These are phyloP conservation scores for Capronia americana DNA, from an alignment of 2,329 filamentous ascomycete genomes.

Conservation along the genomic window DNA sequence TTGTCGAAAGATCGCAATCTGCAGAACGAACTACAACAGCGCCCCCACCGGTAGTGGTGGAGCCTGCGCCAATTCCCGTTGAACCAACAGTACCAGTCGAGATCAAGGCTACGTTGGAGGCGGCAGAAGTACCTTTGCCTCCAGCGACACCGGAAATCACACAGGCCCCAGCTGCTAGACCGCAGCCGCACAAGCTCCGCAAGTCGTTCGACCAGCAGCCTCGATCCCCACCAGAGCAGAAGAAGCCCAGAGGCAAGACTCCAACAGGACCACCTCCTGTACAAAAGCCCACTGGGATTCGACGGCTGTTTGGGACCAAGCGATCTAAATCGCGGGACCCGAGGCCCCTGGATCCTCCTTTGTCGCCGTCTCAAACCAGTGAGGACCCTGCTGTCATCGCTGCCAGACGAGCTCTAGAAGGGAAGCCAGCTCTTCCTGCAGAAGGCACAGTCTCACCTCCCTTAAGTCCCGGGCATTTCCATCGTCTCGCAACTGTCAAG, in stretches of 20 bases:
- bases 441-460: slow-evolving; percentile 36
- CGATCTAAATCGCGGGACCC: slow-evolving; percentile 31
- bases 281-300: slow-evolving; percentile 36
- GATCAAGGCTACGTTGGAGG: slow-evolving; percentile 40
- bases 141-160: slow-evolving; percentile 32
- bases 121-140: slow-evolving; percentile 46
- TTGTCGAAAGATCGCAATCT: slow-evolving; percentile 29
- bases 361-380: slow-evolving; percentile 21
- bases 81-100: slow-evolving; percentile 42
- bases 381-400: slow-evolving; percentile 38
- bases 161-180: slow-evolving; percentile 20
- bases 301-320: slow-evolving; percentile 37
- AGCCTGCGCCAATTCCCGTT: slow-evolving; percentile 37
- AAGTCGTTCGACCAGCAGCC: slow-evolving; percentile 32
- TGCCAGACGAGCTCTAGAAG: slow-evolving; percentile 39
- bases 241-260: slow-evolving; percentile 28
- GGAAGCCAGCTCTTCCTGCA: slow-evolving; percentile 33
- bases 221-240: slow-evolving; percentile 30
- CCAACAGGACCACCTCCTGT: slow-evolving; percentile 32
- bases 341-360: slow-evolving; percentile 22
- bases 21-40: slow-evolving; percentile 20
- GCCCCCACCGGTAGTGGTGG: slow-evolving; percentile 13
- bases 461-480: slow-evolving; percentile 37
- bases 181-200: slow-evolving; percentile 31
- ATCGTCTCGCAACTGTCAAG: slow-evolving; percentile 27